Base-by-base conservation (phyloP, 2,329 filamentous ascomycete species). In the Clonostachys solani region DNA sequence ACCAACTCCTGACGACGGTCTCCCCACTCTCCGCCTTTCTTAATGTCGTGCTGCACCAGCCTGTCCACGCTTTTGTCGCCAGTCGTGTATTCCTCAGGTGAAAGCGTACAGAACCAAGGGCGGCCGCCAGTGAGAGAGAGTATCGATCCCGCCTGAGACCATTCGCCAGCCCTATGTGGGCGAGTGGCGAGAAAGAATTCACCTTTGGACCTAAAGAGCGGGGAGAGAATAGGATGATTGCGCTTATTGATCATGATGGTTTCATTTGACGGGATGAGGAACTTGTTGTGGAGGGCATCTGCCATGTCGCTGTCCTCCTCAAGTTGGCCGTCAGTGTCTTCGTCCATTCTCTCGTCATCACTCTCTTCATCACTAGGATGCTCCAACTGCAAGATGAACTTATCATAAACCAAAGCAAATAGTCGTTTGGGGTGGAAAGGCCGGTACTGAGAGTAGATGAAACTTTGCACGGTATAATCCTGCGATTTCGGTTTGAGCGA, bases 1-100 rank as follows among this genome's bases (percentile, higher is more conserved):
- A 89, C 86, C 7, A 89, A 60, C 60, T 89, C 86, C 59, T 89
- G 85, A 3, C 85, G 71, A 2, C 85, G 72, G 54, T 89, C 86
- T 1, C 83, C 85, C 83, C 84, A 89, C 49, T 80, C 73, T 0
- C 78, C 79, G 6, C 76, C 75, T 19, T 75, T 74, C 6, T 66
- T 57, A 18, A 80, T 72, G 52, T 80, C 75, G 47, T 76, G 69
- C 38, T 64, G 56, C 12, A 78, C 71, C 0, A 77, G 73, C 7
- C 67, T 66, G 33, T 78, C 68, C 1, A 77, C 71, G n/a, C 71
- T 61, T 0, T 63, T 59, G 46, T 80, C 67, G 44, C 75, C 67
- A 0, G 77, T 77, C 3, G 49, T 67, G 58, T 75, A 78, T 3
- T 75, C 69, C 29, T 72, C 69, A 3, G 78, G 72, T 0, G 75